A percentile compares a stretch with the other conserved stretches of the same genome.
phyloP scores from a whole-genome alignment of 2,329 filamentous ascomycete species.

The Curvularia spicifera region DNA sequence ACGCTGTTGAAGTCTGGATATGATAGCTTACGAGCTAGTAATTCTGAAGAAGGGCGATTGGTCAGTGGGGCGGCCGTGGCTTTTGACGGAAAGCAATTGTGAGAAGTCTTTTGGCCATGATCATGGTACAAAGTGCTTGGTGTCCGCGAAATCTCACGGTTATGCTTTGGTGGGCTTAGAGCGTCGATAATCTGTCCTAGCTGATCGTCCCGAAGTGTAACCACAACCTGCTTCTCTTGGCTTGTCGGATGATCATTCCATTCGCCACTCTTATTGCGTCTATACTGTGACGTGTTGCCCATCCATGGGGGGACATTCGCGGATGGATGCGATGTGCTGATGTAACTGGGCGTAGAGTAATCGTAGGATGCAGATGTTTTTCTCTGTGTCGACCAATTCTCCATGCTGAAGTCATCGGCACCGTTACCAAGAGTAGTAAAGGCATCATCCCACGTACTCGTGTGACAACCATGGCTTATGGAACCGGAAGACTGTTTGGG shows the following conservation, averaged over 20 bases:
- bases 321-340: constrained; percentile 18
- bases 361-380: constrained; percentile 23
- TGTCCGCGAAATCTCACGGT: constrained; percentile 53
- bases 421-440: constrained; percentile 17
- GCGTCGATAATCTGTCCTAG: constrained; percentile 36
- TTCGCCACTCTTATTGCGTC: constrained; percentile 4
- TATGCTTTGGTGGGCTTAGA: constrained; percentile 60
- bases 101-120: constrained; percentile 11
- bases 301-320: constrained; percentile 21
- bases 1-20: constrained; percentile 27
- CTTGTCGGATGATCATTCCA: constrained; percentile 14
- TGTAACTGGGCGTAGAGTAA: constrained; percentile 27
- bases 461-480: constrained; percentile 6
- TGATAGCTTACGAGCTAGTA: constrained; percentile 34
- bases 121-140: constrained; percentile 6
- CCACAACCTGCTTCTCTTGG: constrained; percentile 28
- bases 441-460: constrained; percentile 25
- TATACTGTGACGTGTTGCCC: constrained; percentile 3
- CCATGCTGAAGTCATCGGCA: constrained; percentile 30
- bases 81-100: constrained; percentile 24
- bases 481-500: constrained; percentile 15
- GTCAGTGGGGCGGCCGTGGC: constrained; percentile 21
- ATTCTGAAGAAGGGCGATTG: constrained; percentile 32
- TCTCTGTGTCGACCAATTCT: constrained; percentile 29
- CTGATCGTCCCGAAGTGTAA: constrained; percentile 39